A percentile compares a stretch with the other conserved stretches of the same genome.
Conservation (phyloP, 257 asterid species). For the Perilla frutescens region DNA sequence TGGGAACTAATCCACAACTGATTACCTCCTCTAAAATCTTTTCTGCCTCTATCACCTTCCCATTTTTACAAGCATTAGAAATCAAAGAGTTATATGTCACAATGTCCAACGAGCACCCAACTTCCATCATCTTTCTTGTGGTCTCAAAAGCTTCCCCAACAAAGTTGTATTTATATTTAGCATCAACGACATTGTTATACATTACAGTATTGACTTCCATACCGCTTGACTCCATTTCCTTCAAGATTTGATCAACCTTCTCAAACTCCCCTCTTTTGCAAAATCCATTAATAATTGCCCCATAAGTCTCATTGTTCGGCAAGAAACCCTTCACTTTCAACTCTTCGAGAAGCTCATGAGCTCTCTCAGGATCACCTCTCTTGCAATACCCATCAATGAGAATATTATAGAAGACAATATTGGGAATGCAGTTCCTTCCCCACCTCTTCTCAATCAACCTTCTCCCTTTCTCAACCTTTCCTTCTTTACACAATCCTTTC, state of each 20-base stretch:
- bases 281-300: conserved; percentile 75
- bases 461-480: conserved; percentile 72
- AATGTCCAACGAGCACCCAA: conserved; percentile 60
- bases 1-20: conserved; percentile 54
- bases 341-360: conserved; percentile 57
- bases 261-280: conserved; percentile 70
- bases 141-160: conserved; percentile 56
- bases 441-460: conserved; percentile 77
- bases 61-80: conserved; percentile 65
- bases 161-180: conserved; percentile 59
- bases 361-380: conserved; percentile 66
- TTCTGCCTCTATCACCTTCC: conserved; percentile 76
- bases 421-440: conserved; percentile 86
- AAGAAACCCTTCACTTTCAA: conserved; percentile 80
- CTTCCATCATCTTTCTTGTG: conserved; percentile 57
- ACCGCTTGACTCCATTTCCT: conserved; percentile 73
- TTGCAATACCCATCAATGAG: conserved; percentile 87
- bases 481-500: conserved; percentile 75
- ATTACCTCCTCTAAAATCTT: conserved; percentile 56
- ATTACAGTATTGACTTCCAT: conserved; percentile 53
- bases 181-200: conserved; percentile 68
- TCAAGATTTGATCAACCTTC: conserved; percentile 56
- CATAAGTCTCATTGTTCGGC: conserved; percentile 78
- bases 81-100: conserved; percentile 79
- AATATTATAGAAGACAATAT: conserved; percentile 73